Conservation (phyloP, 2,329 filamentous ascomycete species). For the Colletotrichum zoysiae region DNA sequence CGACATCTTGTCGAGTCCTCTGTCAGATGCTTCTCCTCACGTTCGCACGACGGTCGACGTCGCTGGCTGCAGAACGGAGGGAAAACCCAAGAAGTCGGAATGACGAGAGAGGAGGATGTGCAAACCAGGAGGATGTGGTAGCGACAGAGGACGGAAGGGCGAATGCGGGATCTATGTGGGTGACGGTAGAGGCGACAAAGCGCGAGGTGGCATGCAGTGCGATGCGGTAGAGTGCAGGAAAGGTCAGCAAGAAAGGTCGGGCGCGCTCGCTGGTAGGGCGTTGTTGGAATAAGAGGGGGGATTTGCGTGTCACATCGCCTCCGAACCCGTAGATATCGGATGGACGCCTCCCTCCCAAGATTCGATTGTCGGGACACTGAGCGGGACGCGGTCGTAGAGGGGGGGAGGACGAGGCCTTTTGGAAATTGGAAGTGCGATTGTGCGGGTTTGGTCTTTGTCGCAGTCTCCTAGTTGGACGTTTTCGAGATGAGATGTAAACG, state of each 20-base stretch:
- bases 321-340: constrained; percentile 44
- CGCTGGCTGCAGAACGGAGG: constrained; percentile 46
- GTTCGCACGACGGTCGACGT: constrained; percentile 53
- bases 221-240: constrained; percentile 5
- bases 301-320: constrained; percentile 47
- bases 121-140: not conserved
- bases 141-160: constrained; percentile 4
- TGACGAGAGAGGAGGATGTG: not conserved
- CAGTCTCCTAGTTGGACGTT: not conserved
- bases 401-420: constrained; percentile 5
- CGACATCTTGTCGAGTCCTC: constrained; percentile 48
- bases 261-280: constrained; percentile 28
- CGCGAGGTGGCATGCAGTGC: constrained; percentile 26
- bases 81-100: constrained; percentile 8
- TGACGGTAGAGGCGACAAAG: constrained; percentile 15
- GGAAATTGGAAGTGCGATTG: not conserved
- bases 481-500: constrained; percentile 8
- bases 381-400: constrained; percentile 4
- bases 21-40: constrained; percentile 18
- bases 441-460: not conserved
- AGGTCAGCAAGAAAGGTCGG: constrained; percentile 11
- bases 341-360: constrained; percentile 41
- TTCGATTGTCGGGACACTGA: constrained; percentile 44
- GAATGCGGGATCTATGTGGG: constrained; percentile 17
- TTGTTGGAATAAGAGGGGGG: constrained; percentile 38